Conservation (phyloP, 352 stramenopile species). For the Phytophthora melonis region DNA sequence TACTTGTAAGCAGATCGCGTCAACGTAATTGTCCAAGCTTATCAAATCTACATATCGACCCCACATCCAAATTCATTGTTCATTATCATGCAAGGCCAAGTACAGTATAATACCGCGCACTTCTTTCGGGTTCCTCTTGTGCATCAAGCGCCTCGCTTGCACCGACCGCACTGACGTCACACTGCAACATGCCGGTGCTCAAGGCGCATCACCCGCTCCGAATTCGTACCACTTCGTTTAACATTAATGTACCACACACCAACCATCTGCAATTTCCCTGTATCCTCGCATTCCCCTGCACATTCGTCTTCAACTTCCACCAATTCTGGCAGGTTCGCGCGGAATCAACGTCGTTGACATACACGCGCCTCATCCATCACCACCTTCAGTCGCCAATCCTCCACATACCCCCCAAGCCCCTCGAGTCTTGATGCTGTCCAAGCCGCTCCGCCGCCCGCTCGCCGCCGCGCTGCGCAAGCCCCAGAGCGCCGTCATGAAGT, state of each 20-base stretch:
- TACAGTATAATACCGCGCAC: too few species aligned
- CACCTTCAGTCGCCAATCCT: constrained; percentile 25
- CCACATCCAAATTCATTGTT: too few species aligned
- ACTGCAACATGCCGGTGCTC: constrained; percentile 19
- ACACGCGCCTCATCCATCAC: constrained; percentile 4
- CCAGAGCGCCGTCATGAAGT: constrained; percentile 17
- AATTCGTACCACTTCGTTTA: constrained; percentile 22
- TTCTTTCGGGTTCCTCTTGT: too few species aligned
- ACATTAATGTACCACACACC: constrained; percentile 11
- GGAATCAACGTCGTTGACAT: constrained; percentile 17
- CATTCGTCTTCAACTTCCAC: constrained; percentile 17
- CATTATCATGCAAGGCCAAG: too few species aligned
- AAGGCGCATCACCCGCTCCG: constrained; percentile 16
- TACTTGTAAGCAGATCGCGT: too few species aligned
- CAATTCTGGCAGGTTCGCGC: constrained; percentile 3
- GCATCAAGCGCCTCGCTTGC: too few species aligned
- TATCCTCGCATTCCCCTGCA: not conserved
- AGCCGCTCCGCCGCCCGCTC: constrained; percentile 14
- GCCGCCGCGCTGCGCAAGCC: constrained; percentile 2
- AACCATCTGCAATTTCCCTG: constrained; percentile 9
- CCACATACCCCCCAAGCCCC: constrained; percentile 12
- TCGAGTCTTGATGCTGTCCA: constrained; percentile 31
- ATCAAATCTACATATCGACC: too few species aligned
- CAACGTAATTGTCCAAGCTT: too few species aligned
- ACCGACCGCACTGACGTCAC: constrained; percentile 26